Evolutionary conservation across 148 eudicot species (phyloP), one percentile per base, ranked within the genome.

Genomic region (Nepenthes mirabilis): DNA sequence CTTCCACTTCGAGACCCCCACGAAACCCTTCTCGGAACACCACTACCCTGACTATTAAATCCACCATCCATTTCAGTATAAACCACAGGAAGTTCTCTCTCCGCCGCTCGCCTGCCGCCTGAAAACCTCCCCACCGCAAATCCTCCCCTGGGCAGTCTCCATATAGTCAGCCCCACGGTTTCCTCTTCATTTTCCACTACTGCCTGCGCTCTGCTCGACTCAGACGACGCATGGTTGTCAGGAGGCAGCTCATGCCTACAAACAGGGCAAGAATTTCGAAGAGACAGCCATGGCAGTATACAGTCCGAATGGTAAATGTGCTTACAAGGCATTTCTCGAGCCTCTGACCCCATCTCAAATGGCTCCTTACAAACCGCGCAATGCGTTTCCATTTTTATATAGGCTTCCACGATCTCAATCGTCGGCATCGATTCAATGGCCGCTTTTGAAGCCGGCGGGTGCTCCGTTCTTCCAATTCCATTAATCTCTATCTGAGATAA

Each of bases 61-160:
- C 79, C 81, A 2, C 80, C 80, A 4, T 79, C 83, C 72, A 79
- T 67, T 48, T 75, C 45, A 3, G 45, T 40, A 40, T 40, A 40
- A 40, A 40, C 45, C 4, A 40, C 45, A 40, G 45, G 45, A 40
- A 40, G 45, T 8, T 40, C 45, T 40, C 45, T 40, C 45, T 40
- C 83, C 0, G 83, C 63, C 2, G 56, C 76, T 35, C 74, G 61
- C 34, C 68, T 37, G 2, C 73, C 78, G 6, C 79, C 76, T 0
- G 65, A 11, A 12, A 75, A 79, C 59, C 83, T 57, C 52, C 83
- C 83, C 8, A 79, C 79, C 0, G 83, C 83, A 23, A 68, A 79
- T 11, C 83, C 83, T 1, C 83, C 83, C 1, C 83, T 80, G 0
- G 83, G 83, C 2, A 79, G 56, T 37, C 83, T 66, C 83, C 83